Conservation (phyloP, 1,139 yeast species). For the Kluyveromyces marxianus region DNA sequence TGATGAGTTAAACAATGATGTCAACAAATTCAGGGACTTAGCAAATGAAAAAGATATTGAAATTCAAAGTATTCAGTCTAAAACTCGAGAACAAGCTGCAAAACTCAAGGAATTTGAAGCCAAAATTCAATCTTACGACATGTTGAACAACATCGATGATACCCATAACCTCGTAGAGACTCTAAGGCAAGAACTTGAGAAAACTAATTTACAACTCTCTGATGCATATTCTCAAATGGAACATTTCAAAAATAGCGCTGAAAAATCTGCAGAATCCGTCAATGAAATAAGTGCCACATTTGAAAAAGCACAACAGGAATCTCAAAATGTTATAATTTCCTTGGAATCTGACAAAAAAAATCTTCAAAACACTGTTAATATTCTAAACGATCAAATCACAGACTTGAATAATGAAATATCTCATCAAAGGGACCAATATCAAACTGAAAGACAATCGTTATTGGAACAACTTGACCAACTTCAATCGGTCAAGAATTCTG, state of each 20-base stretch:
- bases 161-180: conserved; percentile 26
- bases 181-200: conserved; percentile 34
- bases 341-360: conserved; percentile 32
- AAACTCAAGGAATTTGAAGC: conserved; percentile 35
- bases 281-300: conserved; percentile 36
- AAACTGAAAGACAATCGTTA: conserved; percentile 18
- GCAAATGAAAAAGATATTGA: conserved; percentile 38
- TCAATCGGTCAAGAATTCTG: conserved; percentile 17
- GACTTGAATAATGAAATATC: conserved; percentile 28
- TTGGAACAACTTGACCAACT: conserved; percentile 18
- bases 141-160: conserved; percentile 16
- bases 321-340: conserved; percentile 29
- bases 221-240: conserved; percentile 41
- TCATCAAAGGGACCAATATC: conserved; percentile 12
- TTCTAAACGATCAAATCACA: conserved; percentile 33
- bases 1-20: conserved; percentile 45
- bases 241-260: conserved; percentile 44
- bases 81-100: conserved; percentile 30
- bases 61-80: conserved; percentile 30
- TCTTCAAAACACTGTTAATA: conserved; percentile 32
- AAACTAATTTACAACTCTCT: conserved; percentile 40
- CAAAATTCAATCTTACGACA: conserved; percentile 29
- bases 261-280: conserved; percentile 44
- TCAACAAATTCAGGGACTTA: conserved; percentile 37
- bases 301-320: conserved; percentile 36